A percentile compares a stretch with the other conserved stretches of the same genome.
phyloP scores from a whole-genome alignment of 345 rosid genomes.

The Bruguiera gymnorhiza region DNA sequence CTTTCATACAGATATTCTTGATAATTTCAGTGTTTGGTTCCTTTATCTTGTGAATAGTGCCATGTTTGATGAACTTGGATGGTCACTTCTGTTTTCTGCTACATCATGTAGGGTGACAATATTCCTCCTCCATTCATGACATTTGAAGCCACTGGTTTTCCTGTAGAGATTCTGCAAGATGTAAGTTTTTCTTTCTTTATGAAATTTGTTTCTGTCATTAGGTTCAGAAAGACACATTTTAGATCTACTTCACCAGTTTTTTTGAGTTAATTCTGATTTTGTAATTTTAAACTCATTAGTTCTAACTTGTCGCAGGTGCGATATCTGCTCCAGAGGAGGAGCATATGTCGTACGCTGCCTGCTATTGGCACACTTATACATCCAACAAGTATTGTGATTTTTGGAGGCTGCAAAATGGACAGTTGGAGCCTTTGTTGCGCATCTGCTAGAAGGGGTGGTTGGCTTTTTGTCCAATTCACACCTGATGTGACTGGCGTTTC shows the following conservation, averaged over 20 bases:
- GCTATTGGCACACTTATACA: constrained; percentile 62
- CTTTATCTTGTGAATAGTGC: constrained; percentile 1
- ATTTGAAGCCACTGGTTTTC: constrained; percentile 86
- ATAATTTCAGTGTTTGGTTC: constrained; percentile 2
- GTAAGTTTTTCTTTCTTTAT: constrained; percentile 41
- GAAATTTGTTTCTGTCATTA: constrained; percentile 17
- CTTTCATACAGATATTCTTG: too few relatives aligned
- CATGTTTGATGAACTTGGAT: constrained; percentile 8
- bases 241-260: constrained; percentile 19
- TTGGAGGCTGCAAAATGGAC: constrained; percentile 88
- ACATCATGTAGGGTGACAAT: constrained; percentile 70
- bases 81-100: constrained; percentile 12
- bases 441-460: constrained; percentile 67
- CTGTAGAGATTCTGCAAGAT: constrained; percentile 88
- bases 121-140: constrained; percentile 91
- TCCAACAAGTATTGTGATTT: constrained; percentile 61
- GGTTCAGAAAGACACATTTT: constrained; percentile 24
- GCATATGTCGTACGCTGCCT: constrained; percentile 97
- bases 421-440: constrained; percentile 73
- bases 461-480: constrained; percentile 73
- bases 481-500: constrained; percentile 69
- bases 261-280: constrained; percentile 20
- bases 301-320: constrained; percentile 94
- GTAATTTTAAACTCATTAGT: constrained; percentile 46
- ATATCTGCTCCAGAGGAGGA: constrained; percentile 93